phyloP scores from a whole-genome alignment of 2,329 filamentous ascomycete genomes.

The Apiospora hydei region DNA sequence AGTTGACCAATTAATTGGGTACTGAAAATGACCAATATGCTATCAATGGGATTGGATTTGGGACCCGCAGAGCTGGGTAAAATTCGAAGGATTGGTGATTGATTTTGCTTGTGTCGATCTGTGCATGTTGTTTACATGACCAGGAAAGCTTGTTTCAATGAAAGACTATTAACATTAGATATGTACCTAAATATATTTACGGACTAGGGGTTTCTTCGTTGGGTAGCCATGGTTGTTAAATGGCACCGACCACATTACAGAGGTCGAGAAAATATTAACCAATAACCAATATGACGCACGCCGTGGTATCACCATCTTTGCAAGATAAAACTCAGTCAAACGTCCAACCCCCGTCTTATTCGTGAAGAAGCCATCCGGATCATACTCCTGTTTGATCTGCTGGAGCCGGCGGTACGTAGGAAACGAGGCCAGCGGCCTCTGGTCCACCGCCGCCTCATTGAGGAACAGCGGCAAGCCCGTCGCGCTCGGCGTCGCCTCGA shows the following conservation, averaged over 20 bases:
- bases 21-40: no score
- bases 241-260: no score
- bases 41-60: no score
- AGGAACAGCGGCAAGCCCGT: conserved; percentile 40
- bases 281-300: background rate
- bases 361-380: conserved; percentile 44
- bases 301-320: background rate
- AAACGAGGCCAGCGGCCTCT: conserved; percentile 39
- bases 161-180: no score
- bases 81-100: background rate
- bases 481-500: conserved; percentile 37
- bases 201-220: no score
- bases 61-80: background rate
- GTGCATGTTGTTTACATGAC: background rate
- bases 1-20: background rate
- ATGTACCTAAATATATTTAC: no score
- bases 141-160: background rate
- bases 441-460: conserved; percentile 39
- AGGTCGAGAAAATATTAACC: no score
- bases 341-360: conserved; percentile 41
- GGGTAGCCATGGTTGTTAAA: no score
- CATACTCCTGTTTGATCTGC: conserved; percentile 48
- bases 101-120: background rate
- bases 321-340: conserved; percentile 32
- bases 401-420: conserved; percentile 43